Base-by-base conservation (phyloP, 495 filamentous ascomycete species). In the Aspergillus diversus region DNA sequence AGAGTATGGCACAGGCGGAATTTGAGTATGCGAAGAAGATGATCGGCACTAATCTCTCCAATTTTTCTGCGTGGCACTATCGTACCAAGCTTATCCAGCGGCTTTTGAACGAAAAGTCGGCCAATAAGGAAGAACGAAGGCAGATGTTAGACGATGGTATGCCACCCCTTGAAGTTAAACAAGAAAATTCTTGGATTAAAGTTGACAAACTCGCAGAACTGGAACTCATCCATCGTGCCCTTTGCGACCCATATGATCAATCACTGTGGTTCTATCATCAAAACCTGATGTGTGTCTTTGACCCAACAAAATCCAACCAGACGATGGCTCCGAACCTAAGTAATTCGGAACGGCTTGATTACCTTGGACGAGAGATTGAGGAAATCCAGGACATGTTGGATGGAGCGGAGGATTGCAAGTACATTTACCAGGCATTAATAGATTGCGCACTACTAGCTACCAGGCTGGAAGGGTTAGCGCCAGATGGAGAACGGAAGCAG, bases 41-140 rank as follows among this genome's bases (percentile, higher is more conserved):
- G 92, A 90, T 98, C 69, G 75, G 83, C 17, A 78, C 77, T 13
- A 92, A 93, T 57, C 79, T 99, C 59, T 93, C 89, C 16, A 99
- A 99, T 69, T 99, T 98, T 73, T 97, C 92, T 9, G 95, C 95
- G 3, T 98, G 95, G 96, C 95, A 99, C 74, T 88, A 89, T 66
- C 83, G 95, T 48, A 92, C 89, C 57, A 90, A 87, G 72, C 79
- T 98, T 33, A 94, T 97, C 52, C 87, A 90, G 17, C 81, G 82
- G 16, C 68, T 97, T 4, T 75, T 99, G 47, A 78, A 86, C 37
- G 89, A 93, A 66, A 81, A 89, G 39, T 71, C 76, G 1, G 90
- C 90, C 33, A 83, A 83, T 58, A 82, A 86, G 55, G 76, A 73
- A 33, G 83, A 85, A 47, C 81, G 95, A 64, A 79, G 78, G 67